Percentiles rank a stretch among this genome's conserved stretches.
phyloP scores from a whole-genome alignment of 768 basidiomycete genomes.

The Trametes villosa region DNA sequence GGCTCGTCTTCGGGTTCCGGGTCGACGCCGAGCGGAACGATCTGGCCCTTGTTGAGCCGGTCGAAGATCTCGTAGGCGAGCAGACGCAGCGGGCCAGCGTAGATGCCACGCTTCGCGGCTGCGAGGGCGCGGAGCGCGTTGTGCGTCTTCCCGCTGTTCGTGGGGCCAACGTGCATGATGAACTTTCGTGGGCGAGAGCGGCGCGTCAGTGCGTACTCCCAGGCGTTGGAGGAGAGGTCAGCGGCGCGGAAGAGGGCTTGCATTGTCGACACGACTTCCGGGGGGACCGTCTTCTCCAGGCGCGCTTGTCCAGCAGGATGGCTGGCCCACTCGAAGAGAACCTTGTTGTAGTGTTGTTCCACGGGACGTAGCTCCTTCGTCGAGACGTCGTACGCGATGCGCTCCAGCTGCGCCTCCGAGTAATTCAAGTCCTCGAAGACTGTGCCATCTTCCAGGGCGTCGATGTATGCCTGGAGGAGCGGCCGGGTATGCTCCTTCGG shows the following conservation, averaged over 20 bases:
- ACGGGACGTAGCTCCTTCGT: constrained; percentile 26
- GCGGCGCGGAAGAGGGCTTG: constrained; percentile 41
- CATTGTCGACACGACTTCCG: constrained; percentile 44
- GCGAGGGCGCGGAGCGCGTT: constrained; percentile 89
- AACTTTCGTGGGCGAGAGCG: constrained; percentile 64
- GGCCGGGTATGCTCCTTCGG: constrained; percentile 40
- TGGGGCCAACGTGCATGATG: constrained; percentile 96
- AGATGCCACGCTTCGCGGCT: constrained; percentile 71
- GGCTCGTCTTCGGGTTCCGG: constrained; percentile 43
- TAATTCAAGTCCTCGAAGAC: constrained; percentile 29
- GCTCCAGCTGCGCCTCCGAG: constrained; percentile 44
- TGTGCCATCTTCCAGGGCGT: constrained; percentile 37
- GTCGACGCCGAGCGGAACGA: constrained; percentile 71
- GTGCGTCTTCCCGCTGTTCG: constrained; percentile 97
- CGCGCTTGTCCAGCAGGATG: constrained; percentile 33
- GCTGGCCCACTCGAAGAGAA: constrained; percentile 62
- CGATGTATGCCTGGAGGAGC: constrained; percentile 49
- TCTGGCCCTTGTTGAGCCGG: constrained; percentile 87
- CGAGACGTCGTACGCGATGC: constrained; percentile 45
- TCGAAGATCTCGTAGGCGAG: constrained; percentile 96
- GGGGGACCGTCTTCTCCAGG: constrained; percentile 35
- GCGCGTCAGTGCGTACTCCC: constrained; percentile 58
- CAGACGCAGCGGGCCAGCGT: constrained; percentile 90
- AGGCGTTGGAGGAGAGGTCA: constrained; percentile 51
- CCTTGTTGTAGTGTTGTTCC: constrained; percentile 55